These are phyloP conservation scores for Chrysanthemum seticuspe DNA, from an alignment of 129 eudicot genomes.

Conservation along the genomic window DNA sequence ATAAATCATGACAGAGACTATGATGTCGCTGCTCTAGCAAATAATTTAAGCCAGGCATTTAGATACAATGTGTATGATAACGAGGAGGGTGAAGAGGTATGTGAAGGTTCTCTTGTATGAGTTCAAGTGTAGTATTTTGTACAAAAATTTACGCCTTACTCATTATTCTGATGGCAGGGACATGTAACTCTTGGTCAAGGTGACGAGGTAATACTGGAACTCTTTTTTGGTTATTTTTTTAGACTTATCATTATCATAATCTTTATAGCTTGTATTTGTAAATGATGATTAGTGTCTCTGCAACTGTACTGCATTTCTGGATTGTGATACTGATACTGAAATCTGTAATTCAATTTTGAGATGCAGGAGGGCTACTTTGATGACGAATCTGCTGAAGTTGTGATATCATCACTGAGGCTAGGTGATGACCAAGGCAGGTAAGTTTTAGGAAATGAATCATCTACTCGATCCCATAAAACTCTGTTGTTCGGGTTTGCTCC, in stretches of 20 bases:
- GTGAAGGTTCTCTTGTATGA: conserved; percentile 2
- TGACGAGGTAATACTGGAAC: conserved; percentile 58
- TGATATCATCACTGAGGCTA: conserved; percentile 84
- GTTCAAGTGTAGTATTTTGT: neutral
- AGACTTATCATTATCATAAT: no score
- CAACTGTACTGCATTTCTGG: neutral
- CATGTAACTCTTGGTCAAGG: conserved; percentile 66
- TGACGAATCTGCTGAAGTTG: conserved; percentile 95
- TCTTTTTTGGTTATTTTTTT: no score
- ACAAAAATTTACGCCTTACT: neutral
- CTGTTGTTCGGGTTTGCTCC: neutral
- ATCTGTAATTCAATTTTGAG: conserved; percentile 23
- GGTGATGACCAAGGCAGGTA: conserved; percentile 98
- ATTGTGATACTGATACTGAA: neutral
- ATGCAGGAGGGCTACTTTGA: conserved; percentile 82
- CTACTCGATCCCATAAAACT: neutral
- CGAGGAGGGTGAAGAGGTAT: conserved; percentile 84
- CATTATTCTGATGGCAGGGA: conserved; percentile 46
- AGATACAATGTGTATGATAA: conserved; percentile 61
- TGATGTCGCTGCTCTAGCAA: conserved; percentile 89
- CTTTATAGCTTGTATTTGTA: no score
- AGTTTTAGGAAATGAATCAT: conserved; percentile 23
- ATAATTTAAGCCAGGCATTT: conserved; percentile 87
- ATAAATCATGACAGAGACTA: conserved; percentile 86
- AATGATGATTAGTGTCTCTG: neutral